Percentiles rank a stretch among this genome's conserved stretches.
These are phyloP conservation scores for Xylaria arbuscula DNA, from an alignment of 2,329 filamentous ascomycete genomes.

Conservation along the genomic window DNA sequence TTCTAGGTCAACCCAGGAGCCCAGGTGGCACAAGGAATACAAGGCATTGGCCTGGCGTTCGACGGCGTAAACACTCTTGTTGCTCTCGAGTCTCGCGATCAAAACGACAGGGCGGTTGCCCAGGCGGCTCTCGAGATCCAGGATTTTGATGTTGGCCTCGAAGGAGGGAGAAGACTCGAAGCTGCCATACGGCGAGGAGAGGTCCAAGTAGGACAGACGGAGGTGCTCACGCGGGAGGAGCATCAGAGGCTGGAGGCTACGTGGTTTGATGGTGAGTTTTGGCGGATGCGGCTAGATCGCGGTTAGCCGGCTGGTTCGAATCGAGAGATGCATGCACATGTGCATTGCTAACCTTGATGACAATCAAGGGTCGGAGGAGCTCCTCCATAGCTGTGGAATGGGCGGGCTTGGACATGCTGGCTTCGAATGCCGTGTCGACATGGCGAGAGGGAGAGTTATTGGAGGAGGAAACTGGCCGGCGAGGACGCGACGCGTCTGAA, in stretches of 20 bases:
- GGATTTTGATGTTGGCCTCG: constrained; percentile 70
- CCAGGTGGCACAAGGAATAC: constrained; percentile 76
- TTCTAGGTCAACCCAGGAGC: constrained; percentile 71
- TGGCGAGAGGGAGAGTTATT: constrained; percentile 55
- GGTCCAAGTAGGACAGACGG: constrained; percentile 70
- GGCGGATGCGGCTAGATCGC: constrained; percentile 64
- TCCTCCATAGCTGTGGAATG: constrained; percentile 60
- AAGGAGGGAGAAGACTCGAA: constrained; percentile 67
- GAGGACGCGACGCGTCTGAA: constrained; percentile 63
- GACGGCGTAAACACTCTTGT: constrained; percentile 67
- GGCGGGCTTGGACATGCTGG: constrained; percentile 53
- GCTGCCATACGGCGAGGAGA: constrained; percentile 61
- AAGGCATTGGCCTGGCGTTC: constrained; percentile 71
- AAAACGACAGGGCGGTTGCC: constrained; percentile 66
- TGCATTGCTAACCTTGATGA: constrained; percentile 59
- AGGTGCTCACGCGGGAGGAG: constrained; percentile 70
- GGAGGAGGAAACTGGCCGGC: constrained; percentile 53
- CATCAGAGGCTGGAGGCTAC: constrained; percentile 69
- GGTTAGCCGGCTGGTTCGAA: constrained; percentile 24
- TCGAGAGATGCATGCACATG: background rate
- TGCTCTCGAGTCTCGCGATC: constrained; percentile 68
- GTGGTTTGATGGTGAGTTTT: constrained; percentile 63
- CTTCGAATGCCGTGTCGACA: constrained; percentile 43
- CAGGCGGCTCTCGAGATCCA: constrained; percentile 72
- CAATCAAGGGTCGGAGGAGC: constrained; percentile 63